These are phyloP conservation scores for Taphrina communis DNA, from an alignment of 1,139 yeast genomes.

Conservation along the genomic window DNA sequence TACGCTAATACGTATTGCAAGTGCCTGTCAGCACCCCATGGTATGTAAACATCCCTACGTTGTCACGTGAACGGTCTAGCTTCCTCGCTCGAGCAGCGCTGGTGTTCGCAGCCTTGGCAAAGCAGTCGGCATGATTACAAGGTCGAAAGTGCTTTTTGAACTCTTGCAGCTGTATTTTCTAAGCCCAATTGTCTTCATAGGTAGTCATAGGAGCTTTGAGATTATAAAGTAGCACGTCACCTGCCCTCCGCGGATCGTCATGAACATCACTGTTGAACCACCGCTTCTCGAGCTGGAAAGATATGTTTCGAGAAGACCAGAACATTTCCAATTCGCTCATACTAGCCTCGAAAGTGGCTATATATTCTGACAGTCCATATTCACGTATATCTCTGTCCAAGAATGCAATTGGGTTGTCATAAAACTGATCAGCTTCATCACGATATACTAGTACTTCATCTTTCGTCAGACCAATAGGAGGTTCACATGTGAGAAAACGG, in stretches of 20 bases:
- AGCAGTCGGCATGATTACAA: too few species aligned
- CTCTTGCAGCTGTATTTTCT: too few species aligned
- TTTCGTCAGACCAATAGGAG: slow-evolving; percentile 62
- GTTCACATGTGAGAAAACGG: slow-evolving; percentile 91
- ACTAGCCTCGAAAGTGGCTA: slow-evolving; percentile 73
- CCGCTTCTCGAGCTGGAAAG: slow-evolving; percentile 52
- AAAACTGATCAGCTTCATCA: slow-evolving; percentile 88
- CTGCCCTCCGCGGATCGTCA: slow-evolving; percentile 82
- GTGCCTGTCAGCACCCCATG: too few species aligned
- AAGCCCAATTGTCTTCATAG: too few species aligned
- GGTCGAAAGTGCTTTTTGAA: too few species aligned
- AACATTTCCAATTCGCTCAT: slow-evolving; percentile 53
- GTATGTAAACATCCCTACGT: too few species aligned
- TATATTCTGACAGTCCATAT: slow-evolving; percentile 57
- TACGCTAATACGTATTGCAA: too few species aligned
- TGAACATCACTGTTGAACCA: slow-evolving; percentile 82
- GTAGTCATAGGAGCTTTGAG: too few species aligned
- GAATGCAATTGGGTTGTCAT: slow-evolving; percentile 66
- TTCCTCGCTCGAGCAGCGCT: too few species aligned
- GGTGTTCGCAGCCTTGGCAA: too few species aligned
- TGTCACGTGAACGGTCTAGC: too few species aligned
- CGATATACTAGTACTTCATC: slow-evolving; percentile 58
- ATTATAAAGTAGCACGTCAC: slow-evolving; percentile 71
- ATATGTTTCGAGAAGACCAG: slow-evolving; percentile 24
- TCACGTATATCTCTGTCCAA: slow-evolving; percentile 55